Evolutionary conservation across 2,329 filamentous ascomycete species (phyloP).

Genomic region (Aquanectria penicillioides): DNA sequence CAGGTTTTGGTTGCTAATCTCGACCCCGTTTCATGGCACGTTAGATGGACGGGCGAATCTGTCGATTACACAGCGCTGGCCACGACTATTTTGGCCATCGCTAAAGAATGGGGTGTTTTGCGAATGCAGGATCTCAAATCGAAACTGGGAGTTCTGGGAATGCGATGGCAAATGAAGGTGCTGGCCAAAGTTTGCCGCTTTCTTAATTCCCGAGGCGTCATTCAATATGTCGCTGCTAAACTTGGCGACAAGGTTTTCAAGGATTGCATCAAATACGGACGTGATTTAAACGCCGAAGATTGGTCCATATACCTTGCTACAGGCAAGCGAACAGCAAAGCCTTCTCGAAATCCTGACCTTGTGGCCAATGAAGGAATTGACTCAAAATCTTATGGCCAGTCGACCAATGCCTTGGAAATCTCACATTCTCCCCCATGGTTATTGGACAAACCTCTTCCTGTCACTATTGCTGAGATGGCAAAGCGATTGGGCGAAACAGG

Average conservation of each 20-base stretch:
- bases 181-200: constrained; percentile 68
- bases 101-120: constrained; percentile 67
- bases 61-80: constrained; percentile 68
- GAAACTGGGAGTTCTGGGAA: constrained; percentile 66
- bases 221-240: constrained; percentile 66
- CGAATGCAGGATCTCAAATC: constrained; percentile 66
- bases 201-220: constrained; percentile 63
- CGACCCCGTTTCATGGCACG: constrained; percentile 65
- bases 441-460: constrained; percentile 47
- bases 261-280: constrained; percentile 68
- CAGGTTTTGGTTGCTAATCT: constrained; percentile 56
- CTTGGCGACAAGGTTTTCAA: constrained; percentile 66
- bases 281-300: constrained; percentile 65
- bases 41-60: constrained; percentile 66
- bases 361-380: constrained; percentile 36
- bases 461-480: constrained; percentile 44
- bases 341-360: constrained; percentile 37
- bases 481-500: constrained; percentile 42
- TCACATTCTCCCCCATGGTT: constrained; percentile 45
- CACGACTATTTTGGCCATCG: constrained; percentile 65
- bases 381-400: constrained; percentile 33
- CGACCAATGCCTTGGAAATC: constrained; percentile 38
- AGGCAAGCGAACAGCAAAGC: constrained; percentile 49
- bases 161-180: constrained; percentile 68
- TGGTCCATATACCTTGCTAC: constrained; percentile 66